phyloP scores from a whole-genome alignment of 2,329 filamentous ascomycete genomes.

The Diaporthe humulicola region DNA sequence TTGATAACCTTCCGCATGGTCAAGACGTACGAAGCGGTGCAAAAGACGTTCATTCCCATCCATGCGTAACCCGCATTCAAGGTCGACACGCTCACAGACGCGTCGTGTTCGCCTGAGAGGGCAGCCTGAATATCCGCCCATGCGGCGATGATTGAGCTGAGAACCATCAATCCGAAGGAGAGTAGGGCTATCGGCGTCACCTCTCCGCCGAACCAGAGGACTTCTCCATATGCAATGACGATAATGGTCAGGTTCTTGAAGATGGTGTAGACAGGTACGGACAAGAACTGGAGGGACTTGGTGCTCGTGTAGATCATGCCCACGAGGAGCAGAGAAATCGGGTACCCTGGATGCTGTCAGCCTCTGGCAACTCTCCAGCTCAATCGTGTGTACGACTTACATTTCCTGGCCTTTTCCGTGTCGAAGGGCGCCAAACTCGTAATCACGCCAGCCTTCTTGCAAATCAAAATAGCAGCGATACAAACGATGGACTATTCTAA shows the following conservation, averaged over 20 bases:
- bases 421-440: conserved; percentile 87
- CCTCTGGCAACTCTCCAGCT: conserved; percentile 10
- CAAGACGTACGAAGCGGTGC: conserved; percentile 89
- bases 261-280: conserved; percentile 98
- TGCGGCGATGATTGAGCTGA: conserved; percentile 93
- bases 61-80: conserved; percentile 96
- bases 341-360: conserved; percentile 78
- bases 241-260: conserved; percentile 99
- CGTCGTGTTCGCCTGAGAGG: conserved; percentile 70
- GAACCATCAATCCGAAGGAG: conserved; percentile 96
- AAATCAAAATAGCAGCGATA: conserved; percentile 83
- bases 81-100: conserved; percentile 81
- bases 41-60: conserved; percentile 98
- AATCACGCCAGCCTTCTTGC: conserved; percentile 86
- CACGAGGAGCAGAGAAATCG: conserved; percentile 93
- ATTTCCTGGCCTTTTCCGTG: conserved; percentile 89
- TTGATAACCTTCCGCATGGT: conserved; percentile 99
- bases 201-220: conserved; percentile 96
- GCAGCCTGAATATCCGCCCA: conserved; percentile 97
- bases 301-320: conserved; percentile 99
- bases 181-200: conserved; percentile 90
- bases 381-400: conserved; percentile 63
- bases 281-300: conserved; percentile 95
- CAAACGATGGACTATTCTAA: conserved; percentile 83
- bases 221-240: conserved; percentile 97